Percentiles rank a stretch among this genome's conserved stretches.
Conservation (phyloP, 2,329 filamentous ascomycete genomes). For the Fusarium hainanense region DNA sequence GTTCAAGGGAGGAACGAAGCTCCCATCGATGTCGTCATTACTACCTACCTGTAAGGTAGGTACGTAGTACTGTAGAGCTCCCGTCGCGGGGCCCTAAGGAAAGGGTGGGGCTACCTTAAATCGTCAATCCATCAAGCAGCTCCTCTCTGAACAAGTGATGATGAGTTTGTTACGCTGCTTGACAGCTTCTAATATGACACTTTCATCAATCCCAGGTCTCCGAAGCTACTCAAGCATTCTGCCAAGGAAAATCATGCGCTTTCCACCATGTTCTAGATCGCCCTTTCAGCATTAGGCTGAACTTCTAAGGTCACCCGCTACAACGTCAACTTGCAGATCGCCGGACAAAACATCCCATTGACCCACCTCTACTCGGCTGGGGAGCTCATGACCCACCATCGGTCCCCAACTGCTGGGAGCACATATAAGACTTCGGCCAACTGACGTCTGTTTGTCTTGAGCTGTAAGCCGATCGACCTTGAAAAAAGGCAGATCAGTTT, state of each 20-base stretch:
- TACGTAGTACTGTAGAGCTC: neutral
- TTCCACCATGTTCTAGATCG: neutral
- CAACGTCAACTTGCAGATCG: slow-evolving; percentile 36
- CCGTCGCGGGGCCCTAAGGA: slow-evolving; percentile 6
- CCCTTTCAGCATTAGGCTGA: neutral
- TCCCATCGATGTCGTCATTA: slow-evolving; percentile 42
- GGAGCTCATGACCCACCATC: slow-evolving; percentile 34
- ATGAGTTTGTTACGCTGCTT: slow-evolving; percentile 25
- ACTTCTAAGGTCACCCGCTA: slow-evolving; percentile 1
- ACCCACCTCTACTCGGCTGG: slow-evolving; percentile 17
- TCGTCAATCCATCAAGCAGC: slow-evolving; percentile 6
- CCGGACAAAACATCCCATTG: slow-evolving; percentile 26
- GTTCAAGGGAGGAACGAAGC: slow-evolving; percentile 28
- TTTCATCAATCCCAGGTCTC: neutral
- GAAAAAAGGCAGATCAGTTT: slow-evolving; percentile 18
- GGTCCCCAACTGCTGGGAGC: slow-evolving; percentile 26
- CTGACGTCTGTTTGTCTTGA: slow-evolving; percentile 17
- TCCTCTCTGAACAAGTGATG: neutral
- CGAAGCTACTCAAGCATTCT: neutral
- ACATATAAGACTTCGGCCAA: slow-evolving; percentile 5
- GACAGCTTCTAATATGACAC: slow-evolving; percentile 15
- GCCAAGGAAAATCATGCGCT: neutral
- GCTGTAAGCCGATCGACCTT: slow-evolving; percentile 8
- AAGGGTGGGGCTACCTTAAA: slow-evolving; percentile 25
- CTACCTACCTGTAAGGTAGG: neutral